These are phyloP conservation scores for Scopulariopsis brevicaulis DNA, from an alignment of 2,329 filamentous ascomycete species.

Conservation along the genomic window DNA sequence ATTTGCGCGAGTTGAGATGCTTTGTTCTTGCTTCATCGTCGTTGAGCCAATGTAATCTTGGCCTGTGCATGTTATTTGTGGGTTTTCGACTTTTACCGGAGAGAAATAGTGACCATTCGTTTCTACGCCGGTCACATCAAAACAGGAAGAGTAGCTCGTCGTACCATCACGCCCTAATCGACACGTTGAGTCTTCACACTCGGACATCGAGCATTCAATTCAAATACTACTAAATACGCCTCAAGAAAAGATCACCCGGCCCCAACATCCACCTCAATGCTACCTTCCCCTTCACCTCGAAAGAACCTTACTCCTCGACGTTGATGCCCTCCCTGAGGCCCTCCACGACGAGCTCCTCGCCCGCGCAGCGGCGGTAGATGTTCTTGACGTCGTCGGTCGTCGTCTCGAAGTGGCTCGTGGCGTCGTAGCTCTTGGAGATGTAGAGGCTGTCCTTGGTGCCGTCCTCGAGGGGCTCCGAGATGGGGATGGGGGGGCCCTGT, in stretches of 20 bases:
- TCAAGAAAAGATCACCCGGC: background rate
- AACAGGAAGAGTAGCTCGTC: too few species aligned
- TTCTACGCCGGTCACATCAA: background rate
- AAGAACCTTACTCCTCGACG: slow-evolving; percentile 43
- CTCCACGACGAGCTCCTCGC: slow-evolving; percentile 80
- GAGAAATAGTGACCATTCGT: too few species aligned
- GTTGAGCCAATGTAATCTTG: too few species aligned
- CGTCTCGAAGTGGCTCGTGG: slow-evolving; percentile 96
- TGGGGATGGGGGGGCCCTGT: slow-evolving; percentile 70
- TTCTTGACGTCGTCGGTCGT: slow-evolving; percentile 84
- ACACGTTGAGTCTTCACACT: background rate
- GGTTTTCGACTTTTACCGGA: too few species aligned
- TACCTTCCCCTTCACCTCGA: background rate
- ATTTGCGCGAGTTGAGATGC: too few species aligned
- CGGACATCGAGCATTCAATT: background rate
- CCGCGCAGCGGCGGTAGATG: slow-evolving; percentile 75
- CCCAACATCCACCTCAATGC: background rate
- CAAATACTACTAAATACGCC: background rate
- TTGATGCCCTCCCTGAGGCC: slow-evolving; percentile 71
- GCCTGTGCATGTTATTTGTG: too few species aligned
- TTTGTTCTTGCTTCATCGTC: too few species aligned
- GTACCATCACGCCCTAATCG: background rate
- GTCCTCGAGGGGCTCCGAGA: slow-evolving; percentile 82
- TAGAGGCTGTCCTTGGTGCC: slow-evolving; percentile 85
- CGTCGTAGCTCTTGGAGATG: slow-evolving; percentile 98